A percentile compares a stretch with the other conserved stretches of the same genome.
phyloP scores from a whole-genome alignment of 2,329 filamentous ascomycete genomes.

The Magnaporthiopsis rhizophila region DNA sequence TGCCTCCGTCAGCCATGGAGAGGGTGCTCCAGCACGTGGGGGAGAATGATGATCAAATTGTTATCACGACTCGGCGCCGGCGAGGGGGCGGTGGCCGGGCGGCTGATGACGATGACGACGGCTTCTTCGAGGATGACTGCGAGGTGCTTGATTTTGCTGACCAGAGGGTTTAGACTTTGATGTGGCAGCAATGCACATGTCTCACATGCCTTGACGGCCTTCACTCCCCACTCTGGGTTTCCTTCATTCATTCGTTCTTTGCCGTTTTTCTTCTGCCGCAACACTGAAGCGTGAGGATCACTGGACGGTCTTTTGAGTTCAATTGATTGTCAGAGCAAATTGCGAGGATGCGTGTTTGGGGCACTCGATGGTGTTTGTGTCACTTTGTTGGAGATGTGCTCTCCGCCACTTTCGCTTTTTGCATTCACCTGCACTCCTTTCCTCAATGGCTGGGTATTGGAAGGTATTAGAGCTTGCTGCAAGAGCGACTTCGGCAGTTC shows the following conservation, averaged over 20 bases:
- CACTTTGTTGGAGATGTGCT: neutral
- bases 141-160: slow-evolving; percentile 85
- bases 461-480: neutral
- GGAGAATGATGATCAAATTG: slow-evolving; percentile 64
- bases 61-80: slow-evolving; percentile 71
- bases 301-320: neutral
- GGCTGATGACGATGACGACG: slow-evolving; percentile 40
- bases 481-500: neutral
- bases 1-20: slow-evolving; percentile 58
- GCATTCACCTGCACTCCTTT: neutral
- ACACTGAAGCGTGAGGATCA: neutral
- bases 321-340: neutral
- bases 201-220: neutral
- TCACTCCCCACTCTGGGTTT: neutral
- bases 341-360: neutral
- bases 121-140: slow-evolving; percentile 89
- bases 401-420: neutral
- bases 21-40: slow-evolving; percentile 48
- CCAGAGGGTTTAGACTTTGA: slow-evolving; percentile 46
- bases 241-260: neutral
- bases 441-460: neutral
- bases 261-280: slow-evolving; percentile 1
- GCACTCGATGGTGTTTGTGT: neutral
- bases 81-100: slow-evolving; percentile 44
- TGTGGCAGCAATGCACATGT: neutral